Evolutionary conservation across 2,329 filamentous ascomycete genomes (phyloP).

Genomic region (Talaromyces sp.): DNA sequence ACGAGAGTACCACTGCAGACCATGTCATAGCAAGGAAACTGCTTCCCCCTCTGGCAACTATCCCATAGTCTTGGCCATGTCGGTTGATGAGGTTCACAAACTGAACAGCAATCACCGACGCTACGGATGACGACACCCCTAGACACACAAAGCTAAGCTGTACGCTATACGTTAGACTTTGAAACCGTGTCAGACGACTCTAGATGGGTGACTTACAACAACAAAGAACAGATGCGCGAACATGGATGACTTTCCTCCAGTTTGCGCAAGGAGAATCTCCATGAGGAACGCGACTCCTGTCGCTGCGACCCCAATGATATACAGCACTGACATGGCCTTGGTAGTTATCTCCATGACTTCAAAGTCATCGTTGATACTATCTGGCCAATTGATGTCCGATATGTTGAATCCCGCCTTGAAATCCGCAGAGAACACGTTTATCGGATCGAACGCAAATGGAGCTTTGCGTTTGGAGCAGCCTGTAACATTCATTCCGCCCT

Average conservation of each 20-base stretch:
- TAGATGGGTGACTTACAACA: constrained; percentile 31
- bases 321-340: constrained; percentile 56
- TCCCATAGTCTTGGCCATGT: constrained; percentile 49
- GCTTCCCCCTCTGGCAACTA: constrained; percentile 49
- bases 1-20: constrained; percentile 47
- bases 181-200: background rate
- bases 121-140: constrained; percentile 71
- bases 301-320: constrained; percentile 55
- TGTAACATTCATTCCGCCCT: constrained; percentile 48
- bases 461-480: constrained; percentile 53
- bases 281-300: constrained; percentile 51
- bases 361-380: constrained; percentile 54
- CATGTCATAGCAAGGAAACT: constrained; percentile 60
- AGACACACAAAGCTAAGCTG: constrained; percentile 56
- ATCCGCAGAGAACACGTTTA: constrained; percentile 47
- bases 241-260: constrained; percentile 45
- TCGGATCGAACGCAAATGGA: constrained; percentile 58
- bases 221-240: constrained; percentile 51
- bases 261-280: constrained; percentile 46
- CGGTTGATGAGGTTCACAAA: constrained; percentile 53
- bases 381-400: constrained; percentile 55
- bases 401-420: constrained; percentile 51
- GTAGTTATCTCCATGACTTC: constrained; percentile 49
- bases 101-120: constrained; percentile 60
- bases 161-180: background rate